These are phyloP conservation scores for Penicillium lividum DNA, from an alignment of 495 filamentous ascomycete species.

Conservation along the genomic window DNA sequence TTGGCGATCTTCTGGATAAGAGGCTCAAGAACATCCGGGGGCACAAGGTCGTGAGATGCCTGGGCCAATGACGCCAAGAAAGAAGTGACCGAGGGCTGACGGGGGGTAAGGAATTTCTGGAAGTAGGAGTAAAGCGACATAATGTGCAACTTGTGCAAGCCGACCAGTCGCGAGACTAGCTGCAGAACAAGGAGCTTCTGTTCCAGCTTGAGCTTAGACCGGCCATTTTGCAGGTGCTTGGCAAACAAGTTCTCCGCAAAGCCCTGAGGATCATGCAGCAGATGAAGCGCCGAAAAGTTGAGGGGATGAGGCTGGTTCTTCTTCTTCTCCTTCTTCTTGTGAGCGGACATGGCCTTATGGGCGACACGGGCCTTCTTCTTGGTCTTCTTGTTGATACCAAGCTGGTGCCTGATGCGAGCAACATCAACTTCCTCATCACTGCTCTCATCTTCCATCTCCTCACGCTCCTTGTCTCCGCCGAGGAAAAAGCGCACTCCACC, in stretches of 20 bases:
- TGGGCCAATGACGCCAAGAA: conserved; percentile 93
- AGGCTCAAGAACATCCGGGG: conserved; percentile 90
- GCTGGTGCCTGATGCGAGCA: conserved; percentile 76
- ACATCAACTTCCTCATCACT: conserved; percentile 84
- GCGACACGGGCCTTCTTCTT: conserved; percentile 79
- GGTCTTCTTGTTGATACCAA: conserved; percentile 91
- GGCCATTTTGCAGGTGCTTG: conserved; percentile 85
- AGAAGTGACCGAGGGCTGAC: conserved; percentile 89
- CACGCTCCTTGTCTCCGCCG: conserved; percentile 90
- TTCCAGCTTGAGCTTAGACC: conserved; percentile 85
- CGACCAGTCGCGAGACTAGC: conserved; percentile 85
- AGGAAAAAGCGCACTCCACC: conserved; percentile 93
- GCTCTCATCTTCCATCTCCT: conserved; percentile 86
- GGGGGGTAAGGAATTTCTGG: conserved; percentile 81
- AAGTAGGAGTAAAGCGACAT: conserved; percentile 86
- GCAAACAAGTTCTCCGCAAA: conserved; percentile 90
- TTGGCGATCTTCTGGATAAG: conserved; percentile 95
- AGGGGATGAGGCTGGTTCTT: conserved; percentile 82
- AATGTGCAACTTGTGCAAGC: conserved; percentile 86
- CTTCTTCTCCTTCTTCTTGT: conserved; percentile 78
- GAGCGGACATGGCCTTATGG: conserved; percentile 71
- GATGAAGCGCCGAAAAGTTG: conserved; percentile 97
- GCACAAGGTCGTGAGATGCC: conserved; percentile 85
- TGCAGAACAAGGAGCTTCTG: conserved; percentile 87
- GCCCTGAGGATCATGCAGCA: conserved; percentile 92